Evolutionary conservation across 495 filamentous ascomycete genomes (phyloP).

Genomic region (Penicillium canariense): DNA sequence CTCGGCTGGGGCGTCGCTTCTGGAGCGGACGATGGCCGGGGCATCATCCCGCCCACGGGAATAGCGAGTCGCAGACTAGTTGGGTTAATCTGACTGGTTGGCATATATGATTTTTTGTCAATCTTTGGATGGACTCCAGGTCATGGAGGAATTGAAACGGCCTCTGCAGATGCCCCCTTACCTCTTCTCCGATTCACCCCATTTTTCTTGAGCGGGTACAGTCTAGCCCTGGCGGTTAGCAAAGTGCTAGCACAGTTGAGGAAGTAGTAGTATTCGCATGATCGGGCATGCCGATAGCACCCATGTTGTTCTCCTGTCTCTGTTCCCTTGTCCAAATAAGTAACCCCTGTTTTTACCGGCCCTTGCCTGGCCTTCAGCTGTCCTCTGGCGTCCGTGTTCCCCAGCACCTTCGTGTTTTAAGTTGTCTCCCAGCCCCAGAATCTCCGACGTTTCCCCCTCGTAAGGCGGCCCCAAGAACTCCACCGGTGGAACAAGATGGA

Average conservation of each 20-base stretch:
- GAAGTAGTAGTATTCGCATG: neutral
- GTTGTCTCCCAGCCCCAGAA: neutral
- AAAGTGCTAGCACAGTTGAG: neutral
- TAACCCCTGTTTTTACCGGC: no score
- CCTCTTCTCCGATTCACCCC: no score
- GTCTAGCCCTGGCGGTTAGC: neutral
- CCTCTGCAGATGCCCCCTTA: no score
- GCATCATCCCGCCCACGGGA: neutral
- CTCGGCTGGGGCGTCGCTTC: neutral
- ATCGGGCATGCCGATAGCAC: neutral
- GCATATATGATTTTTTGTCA: no score
- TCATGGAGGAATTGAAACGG: no score
- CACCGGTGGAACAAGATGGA: neutral
- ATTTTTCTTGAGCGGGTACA: no score
- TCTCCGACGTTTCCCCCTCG: neutral
- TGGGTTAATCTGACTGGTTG: no score
- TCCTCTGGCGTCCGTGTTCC: no score
- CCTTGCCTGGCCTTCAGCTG: no score
- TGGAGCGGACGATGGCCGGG: neutral
- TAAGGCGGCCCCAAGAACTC: neutral
- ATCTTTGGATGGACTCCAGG: no score
- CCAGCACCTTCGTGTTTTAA: no score
- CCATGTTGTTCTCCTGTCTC: neutral
- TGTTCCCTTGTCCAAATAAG: no score
- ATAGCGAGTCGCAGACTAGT: neutral